Evolutionary conservation across 2,329 filamentous ascomycete species (phyloP), one percentile per base, ranked within the genome.

Genomic region (Epichloe bromicola): DNA sequence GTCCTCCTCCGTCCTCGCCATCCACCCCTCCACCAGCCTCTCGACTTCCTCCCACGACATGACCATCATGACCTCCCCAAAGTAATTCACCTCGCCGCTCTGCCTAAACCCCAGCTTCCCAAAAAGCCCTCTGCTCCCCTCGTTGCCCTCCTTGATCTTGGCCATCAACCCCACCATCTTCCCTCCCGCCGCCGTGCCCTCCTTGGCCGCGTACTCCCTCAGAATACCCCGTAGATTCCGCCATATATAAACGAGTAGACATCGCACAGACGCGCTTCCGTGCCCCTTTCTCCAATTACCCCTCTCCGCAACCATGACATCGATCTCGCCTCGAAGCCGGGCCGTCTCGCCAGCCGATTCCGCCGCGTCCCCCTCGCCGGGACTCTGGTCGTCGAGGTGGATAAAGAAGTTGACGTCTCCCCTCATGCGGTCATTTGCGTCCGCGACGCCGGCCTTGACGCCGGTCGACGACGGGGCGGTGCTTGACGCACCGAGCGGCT

Each of bases 351-450:
- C 11, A 59, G 53, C 2, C 19, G 23, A 6, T 23, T 23, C 23
- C 48, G 1, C 40, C 23, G 0, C 7, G 26, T 10, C 57, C 11
- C 6, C 26, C 42, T 49, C 52, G 5, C 8, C 46, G 17, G 33
- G 37, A 19, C 20, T 14, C 3, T 33, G 23, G 34, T 49, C 49
- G 45, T 54, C 41, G 6, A 12, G 39, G 37, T 79, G 80, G 1
- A 97, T 69, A 62, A 97, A 96, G 37, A 96, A 73, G 61, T 90
- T 90, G 46, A 90, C 76, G 60, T 90, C 86, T 1, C 86, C 86
- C 7, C 86, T 63, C 81, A 88, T 86, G 8, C 63, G 65, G 0
- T 66, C 67, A 0, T 76, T 70, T 1, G 67, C 60, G 60, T 91
- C 88, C 4, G 72, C 69, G 1, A 65, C 64, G 11, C 70, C 68